These are phyloP conservation scores for Trypanosoma vivax DNA, from an alignment of 208 protist species.

Conservation along the genomic window DNA sequence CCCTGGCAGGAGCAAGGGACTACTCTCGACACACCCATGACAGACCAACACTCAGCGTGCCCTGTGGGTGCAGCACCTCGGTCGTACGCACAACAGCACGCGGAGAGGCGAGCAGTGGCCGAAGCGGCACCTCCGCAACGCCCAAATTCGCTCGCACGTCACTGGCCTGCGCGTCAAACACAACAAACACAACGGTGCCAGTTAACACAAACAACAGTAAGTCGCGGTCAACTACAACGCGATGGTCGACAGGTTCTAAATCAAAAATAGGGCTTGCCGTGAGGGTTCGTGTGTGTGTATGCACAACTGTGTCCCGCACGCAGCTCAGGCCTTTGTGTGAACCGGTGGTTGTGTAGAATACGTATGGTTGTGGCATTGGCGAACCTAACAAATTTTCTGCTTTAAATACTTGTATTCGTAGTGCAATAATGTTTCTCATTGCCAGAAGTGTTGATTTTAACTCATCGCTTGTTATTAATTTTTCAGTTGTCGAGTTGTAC, in stretches of 20 bases:
- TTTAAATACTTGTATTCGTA: conserved; percentile 72
- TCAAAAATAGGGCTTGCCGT: conserved; percentile 62
- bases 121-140: conserved; percentile 58
- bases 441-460: conserved; percentile 50
- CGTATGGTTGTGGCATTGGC: conserved; percentile 59
- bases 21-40: conserved; percentile 56
- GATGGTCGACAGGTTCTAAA: conserved; percentile 62
- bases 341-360: conserved; percentile 72
- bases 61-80: conserved; percentile 60
- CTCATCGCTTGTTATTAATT: too few relatives aligned
- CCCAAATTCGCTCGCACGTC: conserved; percentile 69
- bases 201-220: conserved; percentile 54
- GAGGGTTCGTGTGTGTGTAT: conserved; percentile 26
- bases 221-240: conserved; percentile 57
- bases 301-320: conserved; percentile 72
- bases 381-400: conserved; percentile 27
- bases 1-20: too few relatives aligned
- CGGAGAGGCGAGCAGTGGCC: conserved; percentile 53
- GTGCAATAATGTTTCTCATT: conserved; percentile 50
- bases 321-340: conserved; percentile 24
- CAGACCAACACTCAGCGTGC: conserved; percentile 57
- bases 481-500: too few relatives aligned
- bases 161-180: conserved; percentile 67
- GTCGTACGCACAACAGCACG: conserved; percentile 44
- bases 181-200: conserved; percentile 65